Evolutionary conservation across 1,284 basidiomycete species (phyloP).

Genomic region (Naganishia liquefaciens): DNA sequence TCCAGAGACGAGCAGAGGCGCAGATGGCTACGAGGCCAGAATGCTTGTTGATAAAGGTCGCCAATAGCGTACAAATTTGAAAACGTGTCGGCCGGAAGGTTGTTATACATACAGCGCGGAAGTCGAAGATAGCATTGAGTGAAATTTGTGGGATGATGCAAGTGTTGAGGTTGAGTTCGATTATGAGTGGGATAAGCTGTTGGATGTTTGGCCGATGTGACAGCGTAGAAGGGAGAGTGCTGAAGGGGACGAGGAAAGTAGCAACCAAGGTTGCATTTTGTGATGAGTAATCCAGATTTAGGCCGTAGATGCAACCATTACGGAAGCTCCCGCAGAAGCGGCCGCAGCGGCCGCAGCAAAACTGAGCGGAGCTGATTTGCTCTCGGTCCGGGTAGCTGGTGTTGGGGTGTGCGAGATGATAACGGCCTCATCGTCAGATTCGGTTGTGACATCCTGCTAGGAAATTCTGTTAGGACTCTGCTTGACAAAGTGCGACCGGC

Average conservation of each 20-base stretch:
- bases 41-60: background rate
- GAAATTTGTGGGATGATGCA: conserved; percentile 1
- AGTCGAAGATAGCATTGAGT: background rate
- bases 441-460: conserved; percentile 46
- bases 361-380: conserved; percentile 39
- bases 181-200: conserved; percentile 16
- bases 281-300: conserved; percentile 33
- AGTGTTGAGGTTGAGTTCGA: background rate
- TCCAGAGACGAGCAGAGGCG: background rate
- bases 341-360: conserved; percentile 42
- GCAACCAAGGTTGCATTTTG: conserved; percentile 9
- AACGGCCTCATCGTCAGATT: conserved; percentile 50
- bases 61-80: conserved; percentile 11
- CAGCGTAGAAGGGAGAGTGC: conserved; percentile 1
- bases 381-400: conserved; percentile 34
- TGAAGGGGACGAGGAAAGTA: background rate
- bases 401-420: conserved; percentile 49
- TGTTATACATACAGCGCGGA: conserved; percentile 17
- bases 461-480: background rate
- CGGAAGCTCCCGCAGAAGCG: conserved; percentile 37
- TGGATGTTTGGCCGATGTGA: background rate
- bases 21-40: background rate
- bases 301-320: conserved; percentile 46
- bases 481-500: background rate
- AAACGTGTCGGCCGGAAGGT: background rate